Evolutionary conservation across 2,329 filamentous ascomycete species (phyloP), one percentile per base, ranked within the genome.

Genomic region (Bertia moriformis): DNA sequence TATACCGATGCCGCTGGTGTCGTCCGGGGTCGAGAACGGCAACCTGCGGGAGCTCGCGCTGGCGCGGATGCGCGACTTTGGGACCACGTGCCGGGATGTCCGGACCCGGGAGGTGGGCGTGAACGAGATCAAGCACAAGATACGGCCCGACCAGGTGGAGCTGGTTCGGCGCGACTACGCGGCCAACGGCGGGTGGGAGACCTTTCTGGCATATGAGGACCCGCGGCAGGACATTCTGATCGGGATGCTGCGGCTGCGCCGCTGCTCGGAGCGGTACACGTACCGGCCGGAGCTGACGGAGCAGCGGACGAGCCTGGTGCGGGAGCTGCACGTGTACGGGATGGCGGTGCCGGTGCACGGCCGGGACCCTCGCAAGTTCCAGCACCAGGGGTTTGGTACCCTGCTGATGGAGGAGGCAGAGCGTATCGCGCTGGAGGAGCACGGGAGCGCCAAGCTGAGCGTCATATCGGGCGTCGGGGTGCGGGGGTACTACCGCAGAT

Each of bases 1-100:
- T 61, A 98, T 98, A 42, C 91, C 91, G n/a, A 98, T 98, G 91
- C 91, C 91, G 1, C 69, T 98, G 18, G 93, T 98, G n/a, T 95
- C 91, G 0, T 93, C 89, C 1, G 91, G 91, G 30, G 91, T 98
- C 0, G 91, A 98, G 62, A 98, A 98, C 49, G 91, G 91, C 44
- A 98, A 98, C 55, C 65, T 98, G 30, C 78, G 91, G 44, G 91
- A 98, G 58, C 66, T 98, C 38, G 89, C 91, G 0, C 65, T 98
- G 41, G 87, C 88, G n/a, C 73, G 91, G 17, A 98, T 98, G 93
- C 95, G 95, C 59, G 91, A 98, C 56, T 96, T 98, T 49, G 93
- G 93, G 38, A 98, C 91, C 0, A 86, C 85, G 1, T 98, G 93
- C 56, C 85, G 91, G 46, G 91, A 98, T 51, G 91, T 98, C 17